phyloP scores from a whole-genome alignment of 179 eudicot genomes.

The Beta macrorhiza region DNA sequence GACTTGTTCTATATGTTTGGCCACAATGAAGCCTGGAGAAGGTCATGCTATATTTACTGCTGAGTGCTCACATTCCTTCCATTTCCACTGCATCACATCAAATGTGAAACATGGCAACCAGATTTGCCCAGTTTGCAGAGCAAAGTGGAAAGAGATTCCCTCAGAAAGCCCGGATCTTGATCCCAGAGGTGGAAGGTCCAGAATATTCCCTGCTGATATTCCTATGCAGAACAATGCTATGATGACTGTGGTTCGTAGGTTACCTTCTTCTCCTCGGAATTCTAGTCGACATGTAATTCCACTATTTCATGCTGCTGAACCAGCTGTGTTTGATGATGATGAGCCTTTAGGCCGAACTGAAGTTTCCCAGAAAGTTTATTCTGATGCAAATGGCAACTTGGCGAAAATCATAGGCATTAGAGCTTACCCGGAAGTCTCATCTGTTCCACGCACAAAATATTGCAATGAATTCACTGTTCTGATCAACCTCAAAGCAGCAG shows the following conservation, averaged over 20 bases:
- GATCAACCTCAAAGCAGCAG: conserved; percentile 62
- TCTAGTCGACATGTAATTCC: conserved; percentile 33
- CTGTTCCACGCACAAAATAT: conserved; percentile 37
- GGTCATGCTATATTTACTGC: conserved; percentile 81
- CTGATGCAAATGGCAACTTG: conserved; percentile 30
- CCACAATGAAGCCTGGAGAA: conserved; percentile 49
- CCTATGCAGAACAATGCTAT: conserved; percentile 38
- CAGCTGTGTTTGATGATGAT: conserved; percentile 56
- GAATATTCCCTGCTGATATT: conserved; percentile 27
- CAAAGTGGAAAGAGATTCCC: conserved; percentile 71
- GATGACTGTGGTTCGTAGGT: conserved; percentile 42
- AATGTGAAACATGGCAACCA: conserved; percentile 64
- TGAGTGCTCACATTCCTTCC: conserved; percentile 72
- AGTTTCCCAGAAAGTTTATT: conserved; percentile 15
- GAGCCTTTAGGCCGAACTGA: conserved; percentile 35
- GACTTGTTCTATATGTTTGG: conserved; percentile 60
- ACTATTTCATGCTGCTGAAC: conserved; percentile 41
- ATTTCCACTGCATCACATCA: conserved; percentile 67
- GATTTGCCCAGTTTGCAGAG: conserved; percentile 66
- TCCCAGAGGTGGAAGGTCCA: conserved; percentile 25
- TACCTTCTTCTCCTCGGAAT: conserved; percentile 40
- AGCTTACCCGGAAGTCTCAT: conserved; percentile 54
- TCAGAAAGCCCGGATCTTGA: conserved; percentile 39
- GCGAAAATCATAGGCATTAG: conserved; percentile 40
- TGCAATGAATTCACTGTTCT: conserved; percentile 43